Evolutionary conservation across 495 filamentous ascomycete species (phyloP), one percentile per base, ranked within the genome.

Genomic region (Penicillium angulare): DNA sequence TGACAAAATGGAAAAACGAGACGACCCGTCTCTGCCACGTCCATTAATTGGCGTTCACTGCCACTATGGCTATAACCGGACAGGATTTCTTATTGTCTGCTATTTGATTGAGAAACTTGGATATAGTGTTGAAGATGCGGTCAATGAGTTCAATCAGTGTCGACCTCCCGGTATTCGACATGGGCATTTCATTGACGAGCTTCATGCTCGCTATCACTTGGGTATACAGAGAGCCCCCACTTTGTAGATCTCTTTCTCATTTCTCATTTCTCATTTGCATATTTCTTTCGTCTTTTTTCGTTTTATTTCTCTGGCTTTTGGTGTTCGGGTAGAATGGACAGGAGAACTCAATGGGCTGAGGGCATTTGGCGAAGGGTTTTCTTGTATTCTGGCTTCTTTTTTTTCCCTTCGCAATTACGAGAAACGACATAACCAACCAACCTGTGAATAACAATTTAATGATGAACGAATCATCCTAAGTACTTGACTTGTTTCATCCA

Each of bases 1-100:
- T 13, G 65, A 65, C n/a, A 53, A 57, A 53, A 60, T 64, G 49
- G 65, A 68, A 44, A 69, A 67, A 50, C 32, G 60, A 3, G 78
- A 76, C 18, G 76, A 79, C 16, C 71, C 75, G 6, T 68, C 80
- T 43, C 26, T 52, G 22, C 65, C 74, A n/a, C 76, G 75, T 5
- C 75, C 70, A 5, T 66, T 72, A 9, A 78, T 97, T 39, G 92
- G 87, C 10, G 90, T 96, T 1, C 92, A 97, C 63, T 97, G 92
- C 60, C 92, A 97, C 59, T 97, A 97, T 55, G 92, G 92, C 0
- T 96, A 90, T 72, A 95, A 96, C 61, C 81, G 90, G 27, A 95
- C 90, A 0, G 91, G 92, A 1, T 96, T 92, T 63, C 85, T 96
- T 60, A 84, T 97, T 27, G 85, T 86, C n/a, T 89, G 85, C 59